A percentile compares a stretch with the other conserved stretches of the same genome.
These are phyloP conservation scores for Moringa oleifera DNA, from an alignment of 345 rosid species.

Conservation along the genomic window DNA sequence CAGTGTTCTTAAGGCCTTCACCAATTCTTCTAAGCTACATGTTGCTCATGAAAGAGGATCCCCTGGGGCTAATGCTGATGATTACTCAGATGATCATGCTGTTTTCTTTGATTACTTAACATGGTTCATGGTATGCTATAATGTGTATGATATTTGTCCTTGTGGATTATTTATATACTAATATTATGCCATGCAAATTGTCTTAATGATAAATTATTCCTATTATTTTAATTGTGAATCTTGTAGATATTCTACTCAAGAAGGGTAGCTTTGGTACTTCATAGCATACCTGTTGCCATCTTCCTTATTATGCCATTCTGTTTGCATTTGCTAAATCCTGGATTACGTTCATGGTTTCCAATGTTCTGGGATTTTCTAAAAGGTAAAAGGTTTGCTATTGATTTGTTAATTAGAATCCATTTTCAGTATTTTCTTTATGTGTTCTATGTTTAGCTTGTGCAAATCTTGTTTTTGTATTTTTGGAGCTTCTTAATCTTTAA, in stretches of 20 bases:
- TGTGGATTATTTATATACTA: slow-evolving; percentile 3
- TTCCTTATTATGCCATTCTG: slow-evolving; percentile 61
- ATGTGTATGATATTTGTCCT: slow-evolving; percentile 6
- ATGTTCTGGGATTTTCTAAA: slow-evolving; percentile 54
- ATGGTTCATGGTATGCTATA: slow-evolving; percentile 55
- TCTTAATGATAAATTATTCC: slow-evolving; percentile 5
- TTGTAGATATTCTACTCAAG: slow-evolving; percentile 79
- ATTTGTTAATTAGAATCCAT: slow-evolving; percentile 1
- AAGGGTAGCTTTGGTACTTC: slow-evolving; percentile 64
- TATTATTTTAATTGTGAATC: slow-evolving; percentile 20
- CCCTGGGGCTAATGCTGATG: slow-evolving; percentile 28
- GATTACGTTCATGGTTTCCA: slow-evolving; percentile 40
- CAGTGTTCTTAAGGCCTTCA: slow-evolving; percentile 65
- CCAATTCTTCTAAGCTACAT: slow-evolving; percentile 69
- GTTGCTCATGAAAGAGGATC: slow-evolving; percentile 52
- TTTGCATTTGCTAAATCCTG: slow-evolving; percentile 41
- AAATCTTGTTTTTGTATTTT: slow-evolving; percentile 8
- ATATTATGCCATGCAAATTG: not conserved
- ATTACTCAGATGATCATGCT: slow-evolving; percentile 53
- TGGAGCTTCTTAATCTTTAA: not conserved
- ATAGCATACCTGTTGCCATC: slow-evolving; percentile 56
- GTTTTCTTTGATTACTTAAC: slow-evolving; percentile 94
- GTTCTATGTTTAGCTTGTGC: slow-evolving; percentile 4
- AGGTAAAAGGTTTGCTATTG: slow-evolving; percentile 38
- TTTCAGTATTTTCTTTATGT: not conserved